Evolutionary conservation across 495 filamentous ascomycete species (phyloP).

Genomic region (Paragyromitra xinjiangensis): DNA sequence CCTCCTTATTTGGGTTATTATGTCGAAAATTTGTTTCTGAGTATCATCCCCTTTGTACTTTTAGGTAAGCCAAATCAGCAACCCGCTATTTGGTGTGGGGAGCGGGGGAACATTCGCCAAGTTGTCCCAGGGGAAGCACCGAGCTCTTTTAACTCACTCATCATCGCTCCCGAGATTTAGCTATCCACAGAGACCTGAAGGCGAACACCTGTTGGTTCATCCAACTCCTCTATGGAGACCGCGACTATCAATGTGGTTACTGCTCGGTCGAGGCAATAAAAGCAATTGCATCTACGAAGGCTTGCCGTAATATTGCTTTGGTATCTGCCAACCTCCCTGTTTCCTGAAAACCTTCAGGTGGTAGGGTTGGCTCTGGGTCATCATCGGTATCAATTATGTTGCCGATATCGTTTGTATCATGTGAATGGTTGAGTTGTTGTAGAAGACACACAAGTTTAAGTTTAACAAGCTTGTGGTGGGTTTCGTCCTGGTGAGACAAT

Average conservation of each 20-base stretch:
- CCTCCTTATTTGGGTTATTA: slow-evolving; percentile 11
- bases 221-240: slow-evolving; percentile 11
- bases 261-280: slow-evolving; percentile 24
- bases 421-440: slow-evolving; percentile 11
- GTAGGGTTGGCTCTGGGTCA: background rate
- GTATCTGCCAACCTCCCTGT: background rate
- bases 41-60: background rate
- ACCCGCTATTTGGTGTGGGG: background rate
- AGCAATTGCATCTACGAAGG: slow-evolving; percentile 16
- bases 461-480: slow-evolving; percentile 6
- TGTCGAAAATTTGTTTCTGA: slow-evolving; percentile 2
- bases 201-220: slow-evolving; percentile 17
- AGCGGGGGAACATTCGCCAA: background rate
- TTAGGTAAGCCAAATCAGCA: slow-evolving; percentile 1
- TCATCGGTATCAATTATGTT: background rate
- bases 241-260: background rate
- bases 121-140: slow-evolving; percentile 7
- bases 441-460: slow-evolving; percentile 21
- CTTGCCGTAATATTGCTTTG: background rate
- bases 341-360: slow-evolving; percentile 4
- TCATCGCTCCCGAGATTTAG: slow-evolving; percentile 10
- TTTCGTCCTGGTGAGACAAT: slow-evolving; percentile 12
- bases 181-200: slow-evolving; percentile 20
- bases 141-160: slow-evolving; percentile 24
- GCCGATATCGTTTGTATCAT: background rate